A percentile compares a stretch with the other conserved stretches of the same genome.
Conservation (phyloP, 345 rosid species). For the Salix suchowensis region DNA sequence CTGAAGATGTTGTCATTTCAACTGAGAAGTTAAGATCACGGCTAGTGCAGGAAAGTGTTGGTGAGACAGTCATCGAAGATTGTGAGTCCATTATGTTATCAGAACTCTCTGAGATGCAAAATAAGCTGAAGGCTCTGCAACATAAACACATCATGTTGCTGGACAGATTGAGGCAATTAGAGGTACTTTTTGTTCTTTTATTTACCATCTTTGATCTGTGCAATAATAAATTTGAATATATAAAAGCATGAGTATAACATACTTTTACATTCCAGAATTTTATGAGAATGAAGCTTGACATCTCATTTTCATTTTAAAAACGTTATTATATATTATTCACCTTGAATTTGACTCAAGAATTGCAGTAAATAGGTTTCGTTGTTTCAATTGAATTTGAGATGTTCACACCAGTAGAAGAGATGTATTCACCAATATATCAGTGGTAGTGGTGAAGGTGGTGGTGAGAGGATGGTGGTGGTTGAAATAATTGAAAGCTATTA, state of each 20-base stretch:
- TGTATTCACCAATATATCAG: background rate
- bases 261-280: background rate
- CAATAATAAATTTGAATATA: background rate
- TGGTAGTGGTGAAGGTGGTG: no score
- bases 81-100: slow-evolving; percentile 85
- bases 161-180: slow-evolving; percentile 79
- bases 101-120: slow-evolving; percentile 71
- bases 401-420: background rate
- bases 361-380: background rate
- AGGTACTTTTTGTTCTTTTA: slow-evolving; percentile 46
- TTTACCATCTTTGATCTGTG: background rate
- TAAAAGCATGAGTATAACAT: background rate
- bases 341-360: background rate
- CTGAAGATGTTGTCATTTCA: slow-evolving; percentile 72
- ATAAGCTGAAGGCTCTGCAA: slow-evolving; percentile 57
- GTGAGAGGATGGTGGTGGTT: no score
- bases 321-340: background rate
- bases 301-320: background rate
- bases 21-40: slow-evolving; percentile 77
- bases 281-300: background rate
- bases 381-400: background rate
- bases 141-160: slow-evolving; percentile 64
- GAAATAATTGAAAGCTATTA: no score
- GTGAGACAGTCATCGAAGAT: slow-evolving; percentile 60
- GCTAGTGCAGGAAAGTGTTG: slow-evolving; percentile 70